phyloP scores from a whole-genome alignment of 352 stramenopile species.

The Globisporangium okanoganense region DNA sequence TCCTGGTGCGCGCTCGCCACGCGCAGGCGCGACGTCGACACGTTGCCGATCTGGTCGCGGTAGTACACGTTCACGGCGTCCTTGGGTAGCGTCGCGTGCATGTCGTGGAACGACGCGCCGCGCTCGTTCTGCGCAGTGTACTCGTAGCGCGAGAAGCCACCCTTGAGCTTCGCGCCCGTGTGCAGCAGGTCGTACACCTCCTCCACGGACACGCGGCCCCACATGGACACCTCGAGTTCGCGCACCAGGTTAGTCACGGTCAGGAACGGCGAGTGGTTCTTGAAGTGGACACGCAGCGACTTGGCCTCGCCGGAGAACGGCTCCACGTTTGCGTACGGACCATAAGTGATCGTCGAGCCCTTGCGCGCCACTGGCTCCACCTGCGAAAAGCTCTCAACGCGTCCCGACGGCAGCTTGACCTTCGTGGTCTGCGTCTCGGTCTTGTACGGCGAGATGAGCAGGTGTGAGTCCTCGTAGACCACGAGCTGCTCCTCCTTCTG shows the following conservation, averaged over 20 bases:
- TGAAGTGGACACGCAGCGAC: conserved; percentile 71
- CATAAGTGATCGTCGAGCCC: conserved; percentile 73
- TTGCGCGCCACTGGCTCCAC: conserved; percentile 61
- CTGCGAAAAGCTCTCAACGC: conserved; percentile 67
- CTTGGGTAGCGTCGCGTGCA: conserved; percentile 62
- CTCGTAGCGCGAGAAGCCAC: conserved; percentile 85
- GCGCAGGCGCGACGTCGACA: conserved; percentile 79
- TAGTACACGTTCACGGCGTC: conserved; percentile 89
- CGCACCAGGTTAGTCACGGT: conserved; percentile 81
- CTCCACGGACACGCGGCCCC: conserved; percentile 84
- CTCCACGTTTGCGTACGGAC: conserved; percentile 65
- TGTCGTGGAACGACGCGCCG: conserved; percentile 75
- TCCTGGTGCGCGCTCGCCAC: conserved; percentile 47
- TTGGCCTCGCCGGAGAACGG: conserved; percentile 32
- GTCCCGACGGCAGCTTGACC: conserved; percentile 74
- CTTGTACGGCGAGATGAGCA: conserved; percentile 68
- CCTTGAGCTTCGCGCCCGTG: conserved; percentile 81
- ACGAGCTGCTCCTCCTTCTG: conserved; percentile 87
- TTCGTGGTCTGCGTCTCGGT: conserved; percentile 83
- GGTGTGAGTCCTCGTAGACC: conserved; percentile 61
- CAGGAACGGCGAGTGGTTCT: conserved; percentile 85
- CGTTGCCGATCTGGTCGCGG: conserved; percentile 89
- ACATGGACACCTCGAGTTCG: conserved; percentile 90
- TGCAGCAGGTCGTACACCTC: conserved; percentile 87
- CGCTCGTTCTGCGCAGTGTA: conserved; percentile 63